Base-by-base conservation (phyloP, 2,329 filamentous ascomycete species). In the Xylariaceae sp. region DNA sequence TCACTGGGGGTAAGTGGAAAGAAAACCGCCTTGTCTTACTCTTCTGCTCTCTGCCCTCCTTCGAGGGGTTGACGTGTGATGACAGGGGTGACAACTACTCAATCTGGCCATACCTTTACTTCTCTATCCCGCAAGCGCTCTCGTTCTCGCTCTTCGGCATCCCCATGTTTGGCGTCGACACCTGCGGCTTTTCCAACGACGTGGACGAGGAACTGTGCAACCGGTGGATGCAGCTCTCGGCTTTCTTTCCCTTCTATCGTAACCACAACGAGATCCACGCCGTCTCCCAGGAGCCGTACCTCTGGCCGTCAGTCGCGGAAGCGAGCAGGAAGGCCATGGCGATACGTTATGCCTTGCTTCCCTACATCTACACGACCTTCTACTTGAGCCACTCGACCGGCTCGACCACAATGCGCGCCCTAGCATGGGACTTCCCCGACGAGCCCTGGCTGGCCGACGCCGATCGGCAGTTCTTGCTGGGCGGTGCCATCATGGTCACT, bases 201-300 rank as follows among this genome's bases (percentile, higher is more conserved):
- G 66, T 71, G 0, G 76, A 81, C 46, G 71, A 78, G 53, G 81
- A 88, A 54, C 73, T 88, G 3, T 88, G 84, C 62, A 75, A 75
- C 38, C 70, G 84, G 14, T 88, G 83, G 81, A 83, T 84, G 79
- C 77, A 83, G 53, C 67, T 85, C 2, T 74, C 70, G 1, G 82
- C 82, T 9, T 87, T 88, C 68, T 86, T 86, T 64, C 81, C 83
- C 5, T 87, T 88, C 63, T 87, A 86, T 63, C 71, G 83, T 17
- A 88, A 88, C 61, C 84, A 89, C 66, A 88, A 88, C 54, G 66
- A 65, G 3, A 63, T 83, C 2, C 71, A 69, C 1, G 73, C 78
- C 9, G 69, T 69, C 35, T 57, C 73, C 0, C 85, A 89, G 55
- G 85, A 89, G 59, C 81, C 83, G 0, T 89, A 85, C 53, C 56